Evolutionary conservation across 345 rosid genomes (phyloP).

Genomic region (Gossypium sturtianum): DNA sequence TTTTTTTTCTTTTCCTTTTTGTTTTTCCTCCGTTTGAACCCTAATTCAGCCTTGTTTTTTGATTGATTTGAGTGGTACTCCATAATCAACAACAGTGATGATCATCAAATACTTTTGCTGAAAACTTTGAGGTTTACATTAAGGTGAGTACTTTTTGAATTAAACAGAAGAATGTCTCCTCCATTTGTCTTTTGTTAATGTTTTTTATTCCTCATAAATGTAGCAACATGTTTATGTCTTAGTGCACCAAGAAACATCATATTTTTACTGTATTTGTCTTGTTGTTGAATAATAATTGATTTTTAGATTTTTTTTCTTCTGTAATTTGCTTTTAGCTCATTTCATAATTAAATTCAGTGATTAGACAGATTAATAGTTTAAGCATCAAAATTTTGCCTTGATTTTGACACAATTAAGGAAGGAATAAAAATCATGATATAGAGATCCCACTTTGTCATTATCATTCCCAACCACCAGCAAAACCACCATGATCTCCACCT

Average conservation of each 20-base stretch:
- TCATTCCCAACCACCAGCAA: slow-evolving; percentile 29
- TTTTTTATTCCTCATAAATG: neutral
- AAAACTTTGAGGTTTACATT: neutral
- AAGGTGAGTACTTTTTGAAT: neutral
- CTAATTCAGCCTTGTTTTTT: neutral
- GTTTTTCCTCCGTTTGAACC: neutral
- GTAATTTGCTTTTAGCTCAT: neutral
- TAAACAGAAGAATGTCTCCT: neutral
- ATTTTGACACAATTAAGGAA: slow-evolving; percentile 14
- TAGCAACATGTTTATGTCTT: neutral
- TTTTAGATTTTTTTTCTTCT: neutral
- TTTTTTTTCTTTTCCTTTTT: no score
- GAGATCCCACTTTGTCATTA: slow-evolving; percentile 24
- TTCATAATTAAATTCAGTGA: neutral
- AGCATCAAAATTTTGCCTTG: slow-evolving; percentile 10
- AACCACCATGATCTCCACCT: slow-evolving; percentile 26
- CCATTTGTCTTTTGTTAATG: neutral
- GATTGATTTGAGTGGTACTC: slow-evolving; percentile 3
- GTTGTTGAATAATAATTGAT: neutral
- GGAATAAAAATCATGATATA: slow-evolving; percentile 19
- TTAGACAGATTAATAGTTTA: neutral
- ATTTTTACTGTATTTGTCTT: neutral
- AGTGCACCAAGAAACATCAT: neutral
- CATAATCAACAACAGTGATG: neutral
- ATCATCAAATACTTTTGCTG: neutral